phyloP scores from a whole-genome alignment of 768 basidiomycete species.

The Suillus placidus region DNA sequence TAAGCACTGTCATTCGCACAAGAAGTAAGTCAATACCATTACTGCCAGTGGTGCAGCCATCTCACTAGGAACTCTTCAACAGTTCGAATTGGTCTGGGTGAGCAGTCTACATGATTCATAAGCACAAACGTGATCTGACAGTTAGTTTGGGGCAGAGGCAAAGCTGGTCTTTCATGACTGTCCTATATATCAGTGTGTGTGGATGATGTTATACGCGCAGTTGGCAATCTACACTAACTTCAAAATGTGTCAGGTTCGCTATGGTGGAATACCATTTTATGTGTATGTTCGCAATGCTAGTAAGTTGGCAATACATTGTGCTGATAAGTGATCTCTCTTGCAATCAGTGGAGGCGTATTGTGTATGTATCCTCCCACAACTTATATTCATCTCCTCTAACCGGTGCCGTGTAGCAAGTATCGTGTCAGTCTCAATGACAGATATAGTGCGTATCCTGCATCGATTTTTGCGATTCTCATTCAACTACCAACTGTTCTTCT shows the following conservation, averaged over 20 bases:
- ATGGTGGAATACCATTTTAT: background rate
- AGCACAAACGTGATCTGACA: background rate
- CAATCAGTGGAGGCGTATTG: background rate
- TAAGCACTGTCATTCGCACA: background rate
- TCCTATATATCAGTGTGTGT: background rate
- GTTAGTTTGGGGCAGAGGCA: background rate
- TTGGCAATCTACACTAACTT: background rate
- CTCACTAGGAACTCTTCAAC: background rate
- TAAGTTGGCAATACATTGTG: background rate
- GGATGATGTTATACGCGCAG: background rate
- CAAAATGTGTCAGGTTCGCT: background rate
- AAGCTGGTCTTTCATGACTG: background rate
- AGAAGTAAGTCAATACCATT: background rate
- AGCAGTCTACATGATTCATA: background rate
- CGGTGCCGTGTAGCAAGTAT: background rate
- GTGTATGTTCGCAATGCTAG: background rate
- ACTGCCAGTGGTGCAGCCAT: background rate
- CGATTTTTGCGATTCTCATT: background rate
- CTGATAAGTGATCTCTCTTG: background rate
- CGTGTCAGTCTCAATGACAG: background rate
- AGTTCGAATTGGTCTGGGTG: conserved; percentile 1
- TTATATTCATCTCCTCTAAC: background rate
- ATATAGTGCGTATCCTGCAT: background rate
- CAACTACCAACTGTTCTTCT: background rate
- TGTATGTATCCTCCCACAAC: background rate